Evolutionary conservation across 805 yeast species (phyloP), one percentile per base, ranked within the genome.

Genomic region (Lachancea sp.): DNA sequence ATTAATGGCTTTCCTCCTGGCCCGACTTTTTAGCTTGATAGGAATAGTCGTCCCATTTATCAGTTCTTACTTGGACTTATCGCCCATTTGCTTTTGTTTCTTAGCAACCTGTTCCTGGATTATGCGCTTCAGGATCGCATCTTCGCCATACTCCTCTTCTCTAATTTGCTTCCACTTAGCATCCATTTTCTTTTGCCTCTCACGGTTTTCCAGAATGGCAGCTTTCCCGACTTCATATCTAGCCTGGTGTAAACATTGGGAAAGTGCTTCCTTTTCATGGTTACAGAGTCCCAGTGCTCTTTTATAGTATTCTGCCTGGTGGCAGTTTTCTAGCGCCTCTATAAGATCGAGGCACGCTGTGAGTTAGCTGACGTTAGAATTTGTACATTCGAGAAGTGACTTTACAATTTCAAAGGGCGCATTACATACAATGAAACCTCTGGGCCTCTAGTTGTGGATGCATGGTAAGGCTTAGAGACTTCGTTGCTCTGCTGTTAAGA

Each of bases 281-380:
- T 87, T 86, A 65, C 98, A 90, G 44, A 75, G 69, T 20, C 97
- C 97, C 50, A 86, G 67, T 6, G 84, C 79, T 58, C 83, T 77
- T 49, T 75, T 72, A 45, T 83, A 51, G 49, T 79, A 82, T 41
- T 79, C 82, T 40, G 71, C 71, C 43, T 77, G 72, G 54, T 89
- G 96, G 59, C 98, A 90, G 57, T 85, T 81, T 53, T 90, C 95
- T 5, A 90, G 72, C 0, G 95, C 96, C 46, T 81, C 80, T 60
- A 92, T 87, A 29, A 87, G 72, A 46, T 81, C 84, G 38, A 75
- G 78, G 61, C 98, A 90, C 15, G 83, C 83, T 73, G 42, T 19
- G 38, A 35, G 15, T 24, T 30, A 8, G 25, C 8, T 18, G 34
- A 5, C 5, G 34, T 30, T 30, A 30, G 34, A 5, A 19, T 30